phyloP scores from a whole-genome alignment of 2,329 filamentous ascomycete genomes.

The Escovopsis sp. region DNA sequence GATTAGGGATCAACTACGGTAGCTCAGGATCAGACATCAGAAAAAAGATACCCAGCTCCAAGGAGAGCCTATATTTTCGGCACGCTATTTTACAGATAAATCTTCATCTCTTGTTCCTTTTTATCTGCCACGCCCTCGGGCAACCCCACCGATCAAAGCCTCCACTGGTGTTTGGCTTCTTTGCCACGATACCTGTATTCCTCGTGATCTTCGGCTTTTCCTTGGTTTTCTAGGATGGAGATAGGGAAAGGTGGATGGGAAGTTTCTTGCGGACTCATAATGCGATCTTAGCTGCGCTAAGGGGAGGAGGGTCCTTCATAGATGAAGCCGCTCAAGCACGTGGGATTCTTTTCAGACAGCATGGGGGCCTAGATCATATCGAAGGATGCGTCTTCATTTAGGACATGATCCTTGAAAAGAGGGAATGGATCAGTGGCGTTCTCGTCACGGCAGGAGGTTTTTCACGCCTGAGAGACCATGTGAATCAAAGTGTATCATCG shows the following conservation, averaged over 20 bases:
- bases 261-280: neutral
- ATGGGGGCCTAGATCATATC: no score
- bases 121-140: neutral
- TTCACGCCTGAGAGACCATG: no score
- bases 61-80: constrained; percentile 22
- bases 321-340: neutral
- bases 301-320: neutral
- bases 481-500: no score
- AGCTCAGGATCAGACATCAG: constrained; percentile 10
- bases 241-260: neutral
- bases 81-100: neutral
- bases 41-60: constrained; percentile 27
- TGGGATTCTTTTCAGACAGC: neutral
- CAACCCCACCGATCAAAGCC: neutral
- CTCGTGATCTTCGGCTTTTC: neutral
- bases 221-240: neutral
- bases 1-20: neutral
- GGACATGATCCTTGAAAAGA: no score
- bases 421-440: no score
- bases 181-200: no score
- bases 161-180: no score
- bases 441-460: no score
- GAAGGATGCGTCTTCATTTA: no score
- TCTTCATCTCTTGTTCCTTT: neutral
- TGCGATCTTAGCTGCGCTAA: neutral